Evolutionary conservation across 2,329 filamentous ascomycete genomes (phyloP), one percentile per base, ranked within the genome.

Genomic region (Microsporum ferrugineum): DNA sequence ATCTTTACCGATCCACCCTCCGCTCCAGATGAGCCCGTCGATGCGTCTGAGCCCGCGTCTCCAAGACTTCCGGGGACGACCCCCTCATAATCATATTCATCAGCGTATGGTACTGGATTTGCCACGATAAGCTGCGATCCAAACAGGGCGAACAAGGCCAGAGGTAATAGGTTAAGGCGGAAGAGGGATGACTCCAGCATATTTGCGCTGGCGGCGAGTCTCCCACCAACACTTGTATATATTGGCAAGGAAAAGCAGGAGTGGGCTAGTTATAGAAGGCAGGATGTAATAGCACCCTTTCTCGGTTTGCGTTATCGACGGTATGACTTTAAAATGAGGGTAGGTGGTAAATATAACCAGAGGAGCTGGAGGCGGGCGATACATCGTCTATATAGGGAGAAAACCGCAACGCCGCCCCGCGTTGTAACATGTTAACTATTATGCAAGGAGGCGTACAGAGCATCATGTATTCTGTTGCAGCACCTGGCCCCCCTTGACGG

Each of bases 1-100:
- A 94, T 74, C 41, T 78, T 78, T 66, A 88, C 80, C 14, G 80
- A 82, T 4, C 82, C 81, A 27, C 79, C 78, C 2, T 53, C 49
- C 29, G 49, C 49, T 33, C 49, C 49, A 17, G 49, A 53, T n/a
- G 49, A 34, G 12, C 49, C 49, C 27, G 49, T 53, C 12, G 49
- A 34, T 33, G 5, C 17, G 5, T 33, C 14, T 33, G 49, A 53
- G 12, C 49, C 49, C 12, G 49, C 17, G 5, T 53, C 49, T 14
- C 27, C 49, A 33, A 53, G 27, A 27, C 49, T 53, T 5, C 49
- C 49, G 29, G 49, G 29, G 33, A 53, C 49, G 29, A 53, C 49
- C 3, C 49, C 49, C 14, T 53, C 49, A 33, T 53, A 53, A 12
- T 53, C 49, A 5, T 17, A 10, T 29, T n/a, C 10, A 8, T 47